phyloP scores from a whole-genome alignment of 2,329 filamentous ascomycete species.

The Hymenoscyphus scutula region DNA sequence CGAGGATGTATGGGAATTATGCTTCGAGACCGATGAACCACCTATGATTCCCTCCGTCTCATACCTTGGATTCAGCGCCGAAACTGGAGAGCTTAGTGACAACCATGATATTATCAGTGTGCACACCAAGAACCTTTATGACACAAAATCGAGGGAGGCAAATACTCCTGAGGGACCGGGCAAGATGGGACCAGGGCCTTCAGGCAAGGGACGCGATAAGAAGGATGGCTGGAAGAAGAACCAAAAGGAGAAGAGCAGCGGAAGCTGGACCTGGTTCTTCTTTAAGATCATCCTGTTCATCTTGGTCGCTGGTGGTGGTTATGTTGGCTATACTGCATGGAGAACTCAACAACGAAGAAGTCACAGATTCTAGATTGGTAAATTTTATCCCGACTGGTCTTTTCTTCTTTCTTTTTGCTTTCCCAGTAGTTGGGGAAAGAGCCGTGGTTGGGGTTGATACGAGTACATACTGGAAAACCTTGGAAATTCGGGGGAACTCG shows the following conservation, averaged over 20 bases:
- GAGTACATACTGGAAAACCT: too few relatives aligned
- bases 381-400: neutral
- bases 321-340: constrained; percentile 84
- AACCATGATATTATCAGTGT: constrained; percentile 96
- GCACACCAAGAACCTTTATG: constrained; percentile 84
- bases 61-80: constrained; percentile 76
- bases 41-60: constrained; percentile 76
- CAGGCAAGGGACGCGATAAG: constrained; percentile 12
- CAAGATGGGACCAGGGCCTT: constrained; percentile 3
- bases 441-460: too few relatives aligned
- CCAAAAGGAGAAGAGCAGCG: constrained; percentile 35
- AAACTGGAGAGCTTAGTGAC: constrained; percentile 94
- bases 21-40: constrained; percentile 72
- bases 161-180: constrained; percentile 51
- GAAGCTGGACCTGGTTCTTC: constrained; percentile 69
- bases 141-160: constrained; percentile 51
- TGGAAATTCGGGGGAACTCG: too few relatives aligned
- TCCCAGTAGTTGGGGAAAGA: too few relatives aligned
- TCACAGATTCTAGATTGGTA: constrained; percentile 33
- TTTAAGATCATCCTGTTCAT: constrained; percentile 81
- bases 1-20: constrained; percentile 82
- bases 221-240: constrained; percentile 17
- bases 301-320: constrained; percentile 66
- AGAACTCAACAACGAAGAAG: constrained; percentile 46
- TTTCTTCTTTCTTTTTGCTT: too few relatives aligned